phyloP scores from a whole-genome alignment of 2,329 filamentous ascomycete genomes.

The Verticillium tricorpus region DNA sequence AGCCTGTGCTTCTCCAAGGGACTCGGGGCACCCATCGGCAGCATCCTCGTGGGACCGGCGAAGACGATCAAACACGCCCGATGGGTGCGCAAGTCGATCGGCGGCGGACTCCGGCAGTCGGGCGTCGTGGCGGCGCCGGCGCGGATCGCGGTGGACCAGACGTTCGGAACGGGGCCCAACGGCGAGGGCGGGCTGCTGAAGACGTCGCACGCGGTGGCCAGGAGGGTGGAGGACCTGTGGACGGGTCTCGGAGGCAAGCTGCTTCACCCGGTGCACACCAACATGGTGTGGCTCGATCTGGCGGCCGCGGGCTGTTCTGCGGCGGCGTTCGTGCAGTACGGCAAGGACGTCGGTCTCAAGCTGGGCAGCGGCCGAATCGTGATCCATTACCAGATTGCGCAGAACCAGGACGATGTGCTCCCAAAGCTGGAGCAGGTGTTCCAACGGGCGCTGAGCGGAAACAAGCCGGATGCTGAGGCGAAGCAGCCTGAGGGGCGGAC shows the following conservation, averaged over 20 bases:
- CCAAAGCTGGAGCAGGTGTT: slow-evolving; percentile 53
- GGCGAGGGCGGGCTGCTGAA: slow-evolving; percentile 52
- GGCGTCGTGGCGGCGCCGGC: slow-evolving; percentile 70
- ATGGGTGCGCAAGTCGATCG: slow-evolving; percentile 63
- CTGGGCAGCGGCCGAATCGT: slow-evolving; percentile 37
- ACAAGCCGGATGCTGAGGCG: background rate
- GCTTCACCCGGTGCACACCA: slow-evolving; percentile 71
- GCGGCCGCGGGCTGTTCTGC: slow-evolving; percentile 47
- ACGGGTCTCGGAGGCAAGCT: slow-evolving; percentile 63
- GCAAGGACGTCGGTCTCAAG: slow-evolving; percentile 36
- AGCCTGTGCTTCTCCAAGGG: slow-evolving; percentile 80
- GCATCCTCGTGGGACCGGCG: slow-evolving; percentile 58
- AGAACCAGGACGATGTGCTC: slow-evolving; percentile 56
- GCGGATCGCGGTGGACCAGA: slow-evolving; percentile 57
- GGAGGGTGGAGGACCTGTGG: slow-evolving; percentile 66
- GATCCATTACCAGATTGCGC: slow-evolving; percentile 57
- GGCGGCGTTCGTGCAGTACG: slow-evolving; percentile 33
- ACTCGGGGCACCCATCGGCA: slow-evolving; percentile 75
- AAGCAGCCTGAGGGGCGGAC: slow-evolving; percentile 1
- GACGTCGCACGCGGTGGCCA: slow-evolving; percentile 58
- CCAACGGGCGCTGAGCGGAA: slow-evolving; percentile 25
- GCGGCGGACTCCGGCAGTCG: slow-evolving; percentile 69
- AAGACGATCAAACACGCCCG: slow-evolving; percentile 32
- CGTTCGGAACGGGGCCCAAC: slow-evolving; percentile 31
- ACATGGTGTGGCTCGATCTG: slow-evolving; percentile 85